These are phyloP conservation scores for Fraxinus baroniana DNA, from an alignment of 305 asterid genomes.

Conservation along the genomic window DNA sequence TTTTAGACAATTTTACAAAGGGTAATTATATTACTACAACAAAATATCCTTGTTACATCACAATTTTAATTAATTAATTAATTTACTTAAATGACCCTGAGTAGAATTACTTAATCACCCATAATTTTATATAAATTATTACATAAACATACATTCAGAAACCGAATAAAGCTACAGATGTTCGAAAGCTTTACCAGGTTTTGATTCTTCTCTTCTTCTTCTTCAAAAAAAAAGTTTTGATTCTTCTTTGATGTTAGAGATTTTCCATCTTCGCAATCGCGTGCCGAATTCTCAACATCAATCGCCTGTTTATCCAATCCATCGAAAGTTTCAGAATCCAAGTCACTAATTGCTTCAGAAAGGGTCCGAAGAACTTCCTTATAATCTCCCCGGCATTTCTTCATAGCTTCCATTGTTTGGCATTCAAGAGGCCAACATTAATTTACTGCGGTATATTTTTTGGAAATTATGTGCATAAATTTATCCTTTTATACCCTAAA, in stretches of 20 bases:
- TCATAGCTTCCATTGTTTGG: not conserved
- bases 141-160: not conserved
- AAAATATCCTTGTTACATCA: too few relatives aligned
- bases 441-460: too few relatives aligned
- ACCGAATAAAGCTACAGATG: conserved; percentile 28
- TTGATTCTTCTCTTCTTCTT: too few relatives aligned
- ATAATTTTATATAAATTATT: too few relatives aligned
- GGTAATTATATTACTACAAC: too few relatives aligned
- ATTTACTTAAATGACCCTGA: too few relatives aligned
- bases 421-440: too few relatives aligned
- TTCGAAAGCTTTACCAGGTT: conserved; percentile 25
- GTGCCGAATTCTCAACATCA: not conserved
- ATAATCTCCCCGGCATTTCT: conserved; percentile 1
- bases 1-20: too few relatives aligned
- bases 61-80: too few relatives aligned
- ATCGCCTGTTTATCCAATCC: conserved; percentile 23
- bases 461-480: too few relatives aligned
- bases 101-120: too few relatives aligned
- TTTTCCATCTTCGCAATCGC: conserved; percentile 17
- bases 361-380: conserved; percentile 17
- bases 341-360: conserved; percentile 7
- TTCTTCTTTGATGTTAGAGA: conserved; percentile 23
- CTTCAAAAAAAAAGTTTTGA: not conserved
- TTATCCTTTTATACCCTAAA: too few relatives aligned
- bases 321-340: conserved; percentile 33